Evolutionary conservation across 148 eudicot species (phyloP).

Genomic region (Fallopia convolvulus): DNA sequence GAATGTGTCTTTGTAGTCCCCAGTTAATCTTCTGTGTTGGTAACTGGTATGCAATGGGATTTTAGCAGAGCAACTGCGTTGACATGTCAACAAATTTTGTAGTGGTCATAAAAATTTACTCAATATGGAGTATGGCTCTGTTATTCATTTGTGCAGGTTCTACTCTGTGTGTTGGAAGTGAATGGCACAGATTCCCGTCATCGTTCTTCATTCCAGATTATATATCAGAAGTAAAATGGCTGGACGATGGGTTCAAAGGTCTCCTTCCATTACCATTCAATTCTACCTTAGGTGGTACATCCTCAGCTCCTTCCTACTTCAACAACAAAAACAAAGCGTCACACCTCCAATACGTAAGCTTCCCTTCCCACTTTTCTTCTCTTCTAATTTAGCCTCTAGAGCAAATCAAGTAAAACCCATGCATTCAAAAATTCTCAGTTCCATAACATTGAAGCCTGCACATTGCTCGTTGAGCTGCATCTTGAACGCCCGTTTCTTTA

Average conservation of each 20-base stretch:
- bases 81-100: neutral
- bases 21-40: neutral
- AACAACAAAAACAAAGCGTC: slow-evolving; percentile 94
- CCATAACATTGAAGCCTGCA: slow-evolving; percentile 64
- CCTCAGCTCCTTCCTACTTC: slow-evolving; percentile 86
- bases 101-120: neutral
- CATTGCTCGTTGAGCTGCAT: slow-evolving; percentile 85
- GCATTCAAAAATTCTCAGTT: slow-evolving; percentile 41
- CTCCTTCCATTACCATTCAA: slow-evolving; percentile 94
- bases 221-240: slow-evolving; percentile 74
- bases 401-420: neutral
- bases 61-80: neutral
- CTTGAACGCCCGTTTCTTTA: slow-evolving; percentile 70
- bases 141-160: slow-evolving; percentile 43
- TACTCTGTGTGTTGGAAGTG: slow-evolving; percentile 90
- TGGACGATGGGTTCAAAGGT: slow-evolving; percentile 94
- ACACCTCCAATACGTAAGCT: slow-evolving; percentile 73
- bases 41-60: neutral
- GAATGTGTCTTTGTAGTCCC: neutral
- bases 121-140: neutral
- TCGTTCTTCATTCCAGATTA: slow-evolving; percentile 95
- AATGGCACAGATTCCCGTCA: slow-evolving; percentile 96
- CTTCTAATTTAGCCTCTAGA: neutral
- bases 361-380: neutral
- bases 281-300: slow-evolving; percentile 84